Conservation (phyloP, 2,329 filamentous ascomycete species). For the Harringtonia lauricola region DNA sequence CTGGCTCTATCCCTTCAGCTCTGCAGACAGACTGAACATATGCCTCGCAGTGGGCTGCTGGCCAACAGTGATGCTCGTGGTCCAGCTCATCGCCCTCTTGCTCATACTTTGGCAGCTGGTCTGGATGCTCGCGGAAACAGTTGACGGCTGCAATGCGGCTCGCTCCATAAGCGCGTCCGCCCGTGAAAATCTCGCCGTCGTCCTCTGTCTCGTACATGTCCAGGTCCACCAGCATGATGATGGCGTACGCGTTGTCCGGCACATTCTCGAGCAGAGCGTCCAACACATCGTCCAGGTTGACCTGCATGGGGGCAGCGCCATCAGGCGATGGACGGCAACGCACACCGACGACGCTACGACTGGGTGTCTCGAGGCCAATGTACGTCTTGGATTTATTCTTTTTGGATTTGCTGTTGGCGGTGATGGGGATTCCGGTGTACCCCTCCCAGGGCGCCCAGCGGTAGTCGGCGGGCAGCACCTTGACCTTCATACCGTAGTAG, state of each 20-base stretch:
- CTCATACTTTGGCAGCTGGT: conserved; percentile 15
- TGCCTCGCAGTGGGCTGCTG: conserved; percentile 45
- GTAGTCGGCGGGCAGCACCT: conserved; percentile 26
- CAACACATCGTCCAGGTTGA: conserved; percentile 51
- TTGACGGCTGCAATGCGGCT: conserved; percentile 52
- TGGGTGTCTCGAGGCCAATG: conserved; percentile 32
- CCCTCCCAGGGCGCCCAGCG: conserved; percentile 36
- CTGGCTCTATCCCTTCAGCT: not conserved
- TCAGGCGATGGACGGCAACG: conserved; percentile 37
- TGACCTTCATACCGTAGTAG: conserved; percentile 43
- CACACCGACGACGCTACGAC: conserved; percentile 32
- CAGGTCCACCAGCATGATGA: conserved; percentile 46
- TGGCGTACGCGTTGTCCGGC: conserved; percentile 45
- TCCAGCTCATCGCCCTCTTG: conserved; percentile 25
- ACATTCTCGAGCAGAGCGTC: conserved; percentile 43
- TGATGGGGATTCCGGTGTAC: not conserved
- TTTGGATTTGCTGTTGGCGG: not conserved
- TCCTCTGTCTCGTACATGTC: conserved; percentile 47
- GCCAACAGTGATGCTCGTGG: conserved; percentile 47
- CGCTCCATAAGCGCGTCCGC: conserved; percentile 54
- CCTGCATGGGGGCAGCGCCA: conserved; percentile 32
- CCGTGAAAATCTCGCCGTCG: conserved; percentile 56
- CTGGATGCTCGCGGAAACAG: conserved; percentile 49
- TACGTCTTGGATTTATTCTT: conserved; percentile 16
- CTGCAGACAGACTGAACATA: conserved; percentile 33